Conservation (phyloP, 441 rosid genomes). For the Aleurites moluccanus region DNA sequence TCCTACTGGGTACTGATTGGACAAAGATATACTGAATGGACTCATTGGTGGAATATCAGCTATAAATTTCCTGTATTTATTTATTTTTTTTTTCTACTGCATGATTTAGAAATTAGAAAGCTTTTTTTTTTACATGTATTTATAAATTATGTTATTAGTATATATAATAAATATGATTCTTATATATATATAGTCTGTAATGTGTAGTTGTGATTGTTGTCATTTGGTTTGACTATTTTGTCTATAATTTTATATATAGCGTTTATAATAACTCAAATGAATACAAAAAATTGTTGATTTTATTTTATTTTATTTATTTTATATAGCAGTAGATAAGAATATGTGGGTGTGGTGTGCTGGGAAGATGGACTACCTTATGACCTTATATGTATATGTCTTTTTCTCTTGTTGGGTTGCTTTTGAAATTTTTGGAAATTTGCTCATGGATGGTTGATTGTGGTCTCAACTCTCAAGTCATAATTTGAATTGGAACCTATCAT, state of each 20-base stretch:
- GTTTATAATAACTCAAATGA: no score
- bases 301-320: not conserved
- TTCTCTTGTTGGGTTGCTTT: not conserved
- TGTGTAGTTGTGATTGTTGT: not conserved
- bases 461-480: no score
- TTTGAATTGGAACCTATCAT: not conserved
- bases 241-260: no score
- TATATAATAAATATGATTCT: not conserved
- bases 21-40: constrained; percentile 4
- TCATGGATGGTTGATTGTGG: not conserved
- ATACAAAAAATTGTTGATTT: not conserved
- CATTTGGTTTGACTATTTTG: constrained; percentile 11
- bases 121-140: not conserved
- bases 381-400: not conserved
- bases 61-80: not conserved
- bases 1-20: constrained; percentile 56
- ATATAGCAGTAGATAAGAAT: not conserved
- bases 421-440: not conserved
- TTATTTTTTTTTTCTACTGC: not conserved
- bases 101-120: not conserved
- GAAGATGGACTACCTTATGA: not conserved
- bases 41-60: not conserved
- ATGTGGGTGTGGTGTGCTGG: not conserved
- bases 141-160: not conserved
- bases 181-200: not conserved